Conservation (phyloP, 2,329 filamentous ascomycete species). For the Fusarium tjaetaba region DNA sequence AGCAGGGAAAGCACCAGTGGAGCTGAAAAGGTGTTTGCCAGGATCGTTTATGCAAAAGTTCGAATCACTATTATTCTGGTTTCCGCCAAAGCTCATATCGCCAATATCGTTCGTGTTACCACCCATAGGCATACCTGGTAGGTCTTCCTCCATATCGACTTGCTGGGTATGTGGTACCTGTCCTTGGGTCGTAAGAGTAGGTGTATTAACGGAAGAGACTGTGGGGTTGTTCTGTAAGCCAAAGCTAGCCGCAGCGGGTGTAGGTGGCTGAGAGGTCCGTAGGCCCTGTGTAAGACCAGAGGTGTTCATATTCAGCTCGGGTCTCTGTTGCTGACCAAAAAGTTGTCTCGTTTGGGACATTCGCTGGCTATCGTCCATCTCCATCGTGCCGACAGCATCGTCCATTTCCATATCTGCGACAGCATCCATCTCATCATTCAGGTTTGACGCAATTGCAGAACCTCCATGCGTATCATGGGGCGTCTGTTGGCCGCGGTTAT, state of each 20-base stretch:
- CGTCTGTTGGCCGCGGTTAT: constrained; percentile 46
- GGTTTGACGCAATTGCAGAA: constrained; percentile 53
- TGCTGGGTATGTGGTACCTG: constrained; percentile 70
- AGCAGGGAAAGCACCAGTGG: constrained; percentile 76
- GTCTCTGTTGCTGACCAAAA: constrained; percentile 71
- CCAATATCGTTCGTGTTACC: constrained; percentile 63
- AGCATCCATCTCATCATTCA: constrained; percentile 77
- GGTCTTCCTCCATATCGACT: constrained; percentile 78
- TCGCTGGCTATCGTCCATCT: constrained; percentile 69
- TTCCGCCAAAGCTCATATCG: constrained; percentile 64
- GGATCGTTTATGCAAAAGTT: constrained; percentile 86
- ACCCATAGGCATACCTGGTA: constrained; percentile 71
- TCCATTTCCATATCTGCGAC: constrained; percentile 98
- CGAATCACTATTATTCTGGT: constrained; percentile 50
- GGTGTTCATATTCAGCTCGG: constrained; percentile 83
- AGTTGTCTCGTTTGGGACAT: constrained; percentile 77
- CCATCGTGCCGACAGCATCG: constrained; percentile 75
- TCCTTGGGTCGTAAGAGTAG: constrained; percentile 82
- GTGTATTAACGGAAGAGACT: constrained; percentile 96
- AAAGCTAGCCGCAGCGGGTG: constrained; percentile 80
- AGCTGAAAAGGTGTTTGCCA: constrained; percentile 91
- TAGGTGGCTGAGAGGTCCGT: constrained; percentile 85
- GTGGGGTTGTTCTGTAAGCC: constrained; percentile 92
- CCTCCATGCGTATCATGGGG: constrained; percentile 52
- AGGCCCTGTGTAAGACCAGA: constrained; percentile 81